Conservation (phyloP, 805 yeast genomes). For the Ogataea haglerorum region DNA sequence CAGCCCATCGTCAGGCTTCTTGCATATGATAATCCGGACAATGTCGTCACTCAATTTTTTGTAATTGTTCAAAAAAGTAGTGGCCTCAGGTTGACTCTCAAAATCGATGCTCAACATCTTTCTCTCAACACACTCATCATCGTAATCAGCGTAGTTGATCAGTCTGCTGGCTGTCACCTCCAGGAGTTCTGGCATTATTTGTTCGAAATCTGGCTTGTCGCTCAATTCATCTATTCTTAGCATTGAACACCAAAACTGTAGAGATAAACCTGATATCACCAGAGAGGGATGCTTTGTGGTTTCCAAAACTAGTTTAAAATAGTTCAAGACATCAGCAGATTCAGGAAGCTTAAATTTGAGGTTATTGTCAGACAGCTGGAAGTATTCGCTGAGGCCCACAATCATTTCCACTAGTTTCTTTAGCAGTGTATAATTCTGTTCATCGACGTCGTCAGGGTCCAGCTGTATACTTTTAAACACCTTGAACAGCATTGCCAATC, state of each 20-base stretch:
- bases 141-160: conserved; percentile 65
- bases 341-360: conserved; percentile 40
- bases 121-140: conserved; percentile 61
- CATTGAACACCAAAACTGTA: conserved; percentile 93
- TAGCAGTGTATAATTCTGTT: conserved; percentile 70
- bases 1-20: conserved; percentile 76
- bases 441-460: conserved; percentile 65
- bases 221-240: conserved; percentile 75
- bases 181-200: conserved; percentile 62
- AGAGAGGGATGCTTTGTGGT: conserved; percentile 83
- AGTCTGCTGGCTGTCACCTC: conserved; percentile 77
- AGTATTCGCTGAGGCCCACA: conserved; percentile 77
- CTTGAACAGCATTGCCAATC: conserved; percentile 62
- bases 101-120: conserved; percentile 80
- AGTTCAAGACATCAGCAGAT: conserved; percentile 60
- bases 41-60: conserved; percentile 86
- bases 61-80: conserved; percentile 73
- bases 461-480: conserved; percentile 62
- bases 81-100: conserved; percentile 78
- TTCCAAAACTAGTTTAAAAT: conserved; percentile 68
- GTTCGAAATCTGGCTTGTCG: conserved; percentile 51
- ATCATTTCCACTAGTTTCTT: conserved; percentile 93
- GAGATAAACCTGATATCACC: conserved; percentile 83
- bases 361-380: conserved; percentile 34
- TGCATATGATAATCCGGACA: conserved; percentile 82